These are phyloP conservation scores for Metschnikowia arizonensis DNA, from an alignment of 805 yeast species.

Conservation along the genomic window DNA sequence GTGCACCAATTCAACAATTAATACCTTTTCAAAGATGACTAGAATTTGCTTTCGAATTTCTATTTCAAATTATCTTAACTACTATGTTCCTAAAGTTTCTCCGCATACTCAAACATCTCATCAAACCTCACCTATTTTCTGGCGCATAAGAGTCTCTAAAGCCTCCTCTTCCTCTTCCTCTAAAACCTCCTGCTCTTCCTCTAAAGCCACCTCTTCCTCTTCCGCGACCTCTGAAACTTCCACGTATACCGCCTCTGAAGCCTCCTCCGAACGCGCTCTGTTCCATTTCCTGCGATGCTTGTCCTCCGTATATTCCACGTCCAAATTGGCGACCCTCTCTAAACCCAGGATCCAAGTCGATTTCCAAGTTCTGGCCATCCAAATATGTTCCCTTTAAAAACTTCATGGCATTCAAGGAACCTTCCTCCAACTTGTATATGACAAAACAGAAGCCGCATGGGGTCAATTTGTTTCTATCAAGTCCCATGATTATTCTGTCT, in stretches of 20 bases:
- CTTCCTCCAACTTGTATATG: slow-evolving; percentile 61
- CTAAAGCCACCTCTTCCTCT: slow-evolving; percentile 28
- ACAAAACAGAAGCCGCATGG: slow-evolving; percentile 98
- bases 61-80: neutral
- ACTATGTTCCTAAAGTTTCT: neutral
- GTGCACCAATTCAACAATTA: neutral
- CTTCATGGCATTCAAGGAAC: slow-evolving; percentile 79
- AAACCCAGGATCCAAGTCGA: slow-evolving; percentile 95
- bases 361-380: slow-evolving; percentile 75
- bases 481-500: slow-evolving; percentile 84
- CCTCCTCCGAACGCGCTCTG: slow-evolving; percentile 23
- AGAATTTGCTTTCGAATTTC: neutral
- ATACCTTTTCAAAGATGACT: neutral
- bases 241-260: slow-evolving; percentile 44
- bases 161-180: slow-evolving; percentile 24
- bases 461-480: slow-evolving; percentile 82
- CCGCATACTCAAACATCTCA: neutral
- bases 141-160: slow-evolving; percentile 13
- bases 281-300: slow-evolving; percentile 63
- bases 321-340: slow-evolving; percentile 95
- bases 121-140: neutral
- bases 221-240: slow-evolving; percentile 41
- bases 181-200: slow-evolving; percentile 23
- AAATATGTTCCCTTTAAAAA: slow-evolving; percentile 77
- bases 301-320: slow-evolving; percentile 90